Conservation (phyloP, 306 rosid genomes). For the Heteromeles arbutifolia region DNA sequence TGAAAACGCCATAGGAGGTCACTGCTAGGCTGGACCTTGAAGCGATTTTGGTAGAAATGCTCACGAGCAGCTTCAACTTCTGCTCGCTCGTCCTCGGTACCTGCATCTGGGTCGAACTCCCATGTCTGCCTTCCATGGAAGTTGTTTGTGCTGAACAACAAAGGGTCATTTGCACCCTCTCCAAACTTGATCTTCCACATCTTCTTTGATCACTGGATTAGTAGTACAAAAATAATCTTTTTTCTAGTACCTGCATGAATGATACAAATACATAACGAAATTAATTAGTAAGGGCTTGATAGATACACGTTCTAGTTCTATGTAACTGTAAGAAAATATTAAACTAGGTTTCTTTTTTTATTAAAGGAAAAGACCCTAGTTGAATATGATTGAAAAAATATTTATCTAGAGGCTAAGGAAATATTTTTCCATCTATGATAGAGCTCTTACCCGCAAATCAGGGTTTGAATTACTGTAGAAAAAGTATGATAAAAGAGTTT, state of each 20-base stretch:
- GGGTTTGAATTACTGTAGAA: neutral
- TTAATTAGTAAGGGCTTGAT: neutral
- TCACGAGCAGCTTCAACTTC: constrained; percentile 7
- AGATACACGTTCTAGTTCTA: neutral
- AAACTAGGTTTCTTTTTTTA: no score
- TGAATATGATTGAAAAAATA: neutral
- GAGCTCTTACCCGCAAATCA: neutral
- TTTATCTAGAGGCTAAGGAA: neutral
- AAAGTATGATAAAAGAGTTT: neutral
- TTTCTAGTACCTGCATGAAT: neutral
- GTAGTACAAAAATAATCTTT: neutral
- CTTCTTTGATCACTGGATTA: neutral
- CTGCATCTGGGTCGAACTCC: constrained; percentile 6
- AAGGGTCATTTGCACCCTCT: constrained; percentile 15
- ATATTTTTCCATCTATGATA: neutral
- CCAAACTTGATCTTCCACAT: constrained; percentile 33
- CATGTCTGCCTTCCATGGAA: constrained; percentile 25
- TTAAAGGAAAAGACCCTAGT: no score
- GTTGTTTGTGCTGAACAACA: constrained; percentile 37
- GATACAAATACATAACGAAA: neutral
- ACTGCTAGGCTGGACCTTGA: neutral
- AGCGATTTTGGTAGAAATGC: constrained; percentile 5
- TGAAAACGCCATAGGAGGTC: constrained; percentile 30
- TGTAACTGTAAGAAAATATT: neutral
- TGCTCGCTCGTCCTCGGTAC: constrained; percentile 12